These are phyloP conservation scores for Volvox africanus DNA, from an alignment of 139 green algal genomes.

Conservation along the genomic window DNA sequence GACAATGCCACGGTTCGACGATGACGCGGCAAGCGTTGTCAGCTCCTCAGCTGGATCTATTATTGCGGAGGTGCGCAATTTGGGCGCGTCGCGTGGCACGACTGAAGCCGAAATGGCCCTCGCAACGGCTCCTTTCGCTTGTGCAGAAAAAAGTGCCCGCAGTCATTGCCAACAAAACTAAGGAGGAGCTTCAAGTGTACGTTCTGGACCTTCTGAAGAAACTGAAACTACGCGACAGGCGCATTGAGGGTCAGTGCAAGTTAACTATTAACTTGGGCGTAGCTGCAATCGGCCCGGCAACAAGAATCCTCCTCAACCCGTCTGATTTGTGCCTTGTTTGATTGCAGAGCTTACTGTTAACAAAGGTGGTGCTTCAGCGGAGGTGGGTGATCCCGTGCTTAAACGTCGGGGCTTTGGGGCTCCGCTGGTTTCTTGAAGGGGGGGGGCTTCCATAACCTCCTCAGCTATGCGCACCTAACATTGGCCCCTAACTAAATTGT, in stretches of 20 bases:
- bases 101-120: background rate
- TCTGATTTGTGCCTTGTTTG: background rate
- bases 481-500: too few relatives aligned
- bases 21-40: conserved; percentile 24
- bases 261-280: background rate
- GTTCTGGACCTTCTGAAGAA: conserved; percentile 62
- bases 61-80: background rate
- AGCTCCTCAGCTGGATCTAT: conserved; percentile 26
- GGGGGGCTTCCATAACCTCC: too few relatives aligned
- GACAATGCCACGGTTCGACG: background rate
- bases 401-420: too few relatives aligned
- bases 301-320: background rate
- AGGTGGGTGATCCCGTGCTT: background rate
- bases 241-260: conserved; percentile 51
- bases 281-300: background rate
- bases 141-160: conserved; percentile 24
- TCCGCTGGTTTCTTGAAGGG: too few relatives aligned
- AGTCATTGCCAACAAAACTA: conserved; percentile 51
- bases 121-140: background rate
- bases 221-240: conserved; percentile 60
- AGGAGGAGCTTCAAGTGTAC: conserved; percentile 57
- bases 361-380: background rate
- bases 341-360: background rate
- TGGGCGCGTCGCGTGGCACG: background rate
- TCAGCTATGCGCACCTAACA: too few relatives aligned